Conservation (phyloP, 2,329 filamentous ascomycete genomes). For the Epichloe sylvatica region DNA sequence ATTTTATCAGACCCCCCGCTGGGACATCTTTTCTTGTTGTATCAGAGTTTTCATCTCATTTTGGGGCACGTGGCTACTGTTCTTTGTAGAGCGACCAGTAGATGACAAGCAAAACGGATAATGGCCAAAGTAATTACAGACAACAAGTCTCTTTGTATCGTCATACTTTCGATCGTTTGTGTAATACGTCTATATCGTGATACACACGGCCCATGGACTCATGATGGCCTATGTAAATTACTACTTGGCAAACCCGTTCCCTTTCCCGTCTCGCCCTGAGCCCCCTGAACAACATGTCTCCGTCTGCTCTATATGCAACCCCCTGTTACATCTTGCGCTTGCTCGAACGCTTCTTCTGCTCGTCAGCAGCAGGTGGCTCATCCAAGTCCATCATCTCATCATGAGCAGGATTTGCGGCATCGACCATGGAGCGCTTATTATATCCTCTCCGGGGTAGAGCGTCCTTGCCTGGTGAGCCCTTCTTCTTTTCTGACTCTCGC, state of each 20-base stretch:
- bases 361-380: slow-evolving; percentile 32
- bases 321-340: slow-evolving; percentile 37
- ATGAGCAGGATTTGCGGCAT: slow-evolving; percentile 27
- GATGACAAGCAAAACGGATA: background rate
- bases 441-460: slow-evolving; percentile 13
- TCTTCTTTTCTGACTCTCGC: slow-evolving; percentile 27
- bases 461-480: slow-evolving; percentile 13
- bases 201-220: slow-evolving; percentile 1
- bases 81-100: background rate
- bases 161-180: slow-evolving; percentile 14
- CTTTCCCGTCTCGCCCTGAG: background rate
- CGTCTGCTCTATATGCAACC: background rate
- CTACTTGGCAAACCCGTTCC: background rate
- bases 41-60: background rate
- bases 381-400: slow-evolving; percentile 45
- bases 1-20: background rate
- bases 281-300: background rate
- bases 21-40: background rate
- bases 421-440: slow-evolving; percentile 26
- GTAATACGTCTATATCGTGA: slow-evolving; percentile 17
- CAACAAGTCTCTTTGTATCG: slow-evolving; percentile 1
- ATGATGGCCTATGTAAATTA: background rate
- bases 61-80: background rate
- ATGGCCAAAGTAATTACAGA: background rate
- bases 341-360: slow-evolving; percentile 36